phyloP scores from a whole-genome alignment of 495 filamentous ascomycete species.

The Aspergillus asperescens region DNA sequence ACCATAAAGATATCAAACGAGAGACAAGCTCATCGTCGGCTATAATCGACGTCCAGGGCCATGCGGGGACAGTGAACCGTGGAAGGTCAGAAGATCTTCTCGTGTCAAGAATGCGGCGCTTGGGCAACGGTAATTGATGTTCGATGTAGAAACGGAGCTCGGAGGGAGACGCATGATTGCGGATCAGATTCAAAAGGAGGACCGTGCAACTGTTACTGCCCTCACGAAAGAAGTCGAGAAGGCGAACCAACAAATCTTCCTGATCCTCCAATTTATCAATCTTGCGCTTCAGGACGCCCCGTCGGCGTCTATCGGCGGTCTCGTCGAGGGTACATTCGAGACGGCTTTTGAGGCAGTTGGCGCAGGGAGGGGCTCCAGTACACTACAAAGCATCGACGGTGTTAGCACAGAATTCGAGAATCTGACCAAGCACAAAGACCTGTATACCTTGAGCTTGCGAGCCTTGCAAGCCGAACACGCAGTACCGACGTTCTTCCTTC shows the following conservation, averaged over 20 bases:
- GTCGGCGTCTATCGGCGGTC: constrained; percentile 32
- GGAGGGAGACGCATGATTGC: constrained; percentile 29
- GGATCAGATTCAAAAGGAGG: constrained; percentile 31
- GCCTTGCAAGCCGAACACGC: constrained; percentile 29
- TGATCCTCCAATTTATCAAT: constrained; percentile 31
- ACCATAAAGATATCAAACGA: constrained; percentile 38
- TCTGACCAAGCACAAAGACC: background rate
- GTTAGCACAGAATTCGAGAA: background rate
- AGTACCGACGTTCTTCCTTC: constrained; percentile 24
- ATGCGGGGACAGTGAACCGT: constrained; percentile 28
- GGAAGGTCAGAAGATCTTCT: constrained; percentile 22
- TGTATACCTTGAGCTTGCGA: constrained; percentile 28
- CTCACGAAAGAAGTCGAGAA: constrained; percentile 28
- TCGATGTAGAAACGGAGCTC: constrained; percentile 31
- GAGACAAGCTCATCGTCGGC: constrained; percentile 40
- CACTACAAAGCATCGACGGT: constrained; percentile 21
- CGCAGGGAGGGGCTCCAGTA: constrained; percentile 27
- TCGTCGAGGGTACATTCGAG: constrained; percentile 30
- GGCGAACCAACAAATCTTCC: constrained; percentile 23
- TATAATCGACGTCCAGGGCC: constrained; percentile 38
- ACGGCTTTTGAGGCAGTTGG: constrained; percentile 28
- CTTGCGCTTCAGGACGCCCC: constrained; percentile 32
- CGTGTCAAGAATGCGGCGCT: constrained; percentile 22
- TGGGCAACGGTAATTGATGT: constrained; percentile 17
- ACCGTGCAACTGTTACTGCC: constrained; percentile 15